Base-by-base conservation (phyloP, 169 alveolate species). In the Babesia ovata region DNA sequence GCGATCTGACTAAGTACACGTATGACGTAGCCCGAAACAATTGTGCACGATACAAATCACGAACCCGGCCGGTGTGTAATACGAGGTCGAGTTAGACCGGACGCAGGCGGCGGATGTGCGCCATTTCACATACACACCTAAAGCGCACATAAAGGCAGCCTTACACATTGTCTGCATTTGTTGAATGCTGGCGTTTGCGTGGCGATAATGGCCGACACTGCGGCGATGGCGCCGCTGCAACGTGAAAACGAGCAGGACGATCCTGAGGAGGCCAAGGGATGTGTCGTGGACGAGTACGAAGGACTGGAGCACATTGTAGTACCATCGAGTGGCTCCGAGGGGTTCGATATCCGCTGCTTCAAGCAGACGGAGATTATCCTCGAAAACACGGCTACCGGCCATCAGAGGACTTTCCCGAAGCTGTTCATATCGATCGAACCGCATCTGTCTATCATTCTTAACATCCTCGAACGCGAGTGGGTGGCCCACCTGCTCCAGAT, bases 401-500 rank as follows among this genome's bases (percentile, higher is more conserved):
- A 21, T n/a, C 26, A 69, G 53, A 36, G 44, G 16, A 24, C 48
- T 28, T 63, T 60, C n/a, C 60, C 70, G 21, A 81, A 81, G 65
- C 59, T 81, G 21, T 81, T 57, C 78, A 71, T 81, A 12, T 44
- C 57, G 29, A 22, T 81, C 21, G 75, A 81, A 52, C 88, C 88
- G 33, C 70, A 81, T n/a, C 61, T 81, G 17, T 81, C 88, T 3
- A 60, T 81, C 44, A 81, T 81, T 19, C 56, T 81, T 36, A 81
- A 81, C 72, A 26, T 81, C 2, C 46, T 81, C 14, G 84, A 81
- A 36, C 73, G 42, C 39, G 79, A 65, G 14, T 81, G 88, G 88
- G 45, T 81, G 19, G 66, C 59, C 16, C 79, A 81, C 42, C 42
- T 81, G 52, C 53, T 81, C 13, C 49, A 63, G 44, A 28, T 73